Evolutionary conservation across 192 early-diverging fungal genomes (phyloP), one percentile per base, ranked within the genome.

Genomic region (Coemansia sp.): DNA sequence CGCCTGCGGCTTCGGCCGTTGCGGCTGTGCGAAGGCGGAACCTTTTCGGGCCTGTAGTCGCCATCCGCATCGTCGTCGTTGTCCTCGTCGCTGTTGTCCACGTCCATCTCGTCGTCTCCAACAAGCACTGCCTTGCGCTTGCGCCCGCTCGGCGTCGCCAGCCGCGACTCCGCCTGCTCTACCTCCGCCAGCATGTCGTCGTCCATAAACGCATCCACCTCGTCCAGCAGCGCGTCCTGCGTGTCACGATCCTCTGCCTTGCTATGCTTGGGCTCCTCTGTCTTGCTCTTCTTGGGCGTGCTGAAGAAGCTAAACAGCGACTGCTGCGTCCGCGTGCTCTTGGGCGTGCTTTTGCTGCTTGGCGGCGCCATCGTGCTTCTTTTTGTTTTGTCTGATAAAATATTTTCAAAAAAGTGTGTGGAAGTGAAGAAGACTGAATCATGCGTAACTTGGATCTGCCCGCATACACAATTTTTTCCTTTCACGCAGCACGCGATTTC

Each of bases 221-320:
- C 48, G 18, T 52, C 58, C 12, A 79, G 59, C 40, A 73, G 42
- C 23, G 49, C 76, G 21, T 79, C 76, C 53, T 79, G 70, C n/a
- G 75, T 72, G 62, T 72, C 69, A 6, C 35, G 54, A 6, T 46
- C 31, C 21, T 21, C 14, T 18, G 45, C 23, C 6, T 19, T n/a
- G n/a, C n/a, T n/a, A n/a, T n/a, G n/a, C n/a, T n/a, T n/a, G n/a
- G n/a, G n/a, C n/a, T n/a, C n/a, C n/a, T 29, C 14, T 32, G 45
- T n/a, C 6, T 33, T 43, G 14, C 53, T 25, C 44, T 51, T 63
- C 24, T 65, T 73, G 33, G 72, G 69, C 1, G 76, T 73, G 11
- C 44, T 23, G 27, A 79, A 79, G 52, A 79, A 79, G 66, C 67
- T 79, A 38, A 73, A 65, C 32, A 79, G 56, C 9, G 65, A 69